Percentiles rank a stretch among this genome's conserved stretches.
Evolutionary conservation across 305 asterid genomes (phyloP).

Genomic region (Nicotiana rustica): DNA sequence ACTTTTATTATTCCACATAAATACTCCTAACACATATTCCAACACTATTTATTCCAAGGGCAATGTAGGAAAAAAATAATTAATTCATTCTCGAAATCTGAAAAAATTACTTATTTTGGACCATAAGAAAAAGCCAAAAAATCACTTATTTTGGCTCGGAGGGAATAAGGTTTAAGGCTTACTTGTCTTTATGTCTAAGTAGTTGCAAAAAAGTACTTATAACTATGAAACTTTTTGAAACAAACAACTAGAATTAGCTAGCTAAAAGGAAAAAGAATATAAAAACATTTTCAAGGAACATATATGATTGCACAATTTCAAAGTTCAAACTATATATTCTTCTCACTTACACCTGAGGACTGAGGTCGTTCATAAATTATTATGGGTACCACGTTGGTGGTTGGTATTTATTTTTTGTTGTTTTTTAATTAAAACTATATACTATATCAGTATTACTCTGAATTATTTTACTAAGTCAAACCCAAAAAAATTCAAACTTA

Average conservation of each 20-base stretch:
- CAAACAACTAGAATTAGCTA: neutral
- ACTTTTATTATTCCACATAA: too few relatives aligned
- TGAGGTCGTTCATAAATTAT: neutral
- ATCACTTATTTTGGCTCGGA: too few relatives aligned
- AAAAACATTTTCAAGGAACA: neutral
- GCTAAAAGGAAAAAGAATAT: neutral
- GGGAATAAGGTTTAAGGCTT: too few relatives aligned
- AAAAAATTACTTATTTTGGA: too few relatives aligned
- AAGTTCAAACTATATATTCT: neutral
- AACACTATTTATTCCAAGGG: too few relatives aligned
- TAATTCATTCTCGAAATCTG: too few relatives aligned
- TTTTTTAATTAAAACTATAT: neutral
- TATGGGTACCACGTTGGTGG: neutral
- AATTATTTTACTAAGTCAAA: conserved; percentile 29
- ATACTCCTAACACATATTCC: too few relatives aligned
- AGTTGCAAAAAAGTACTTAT: too few relatives aligned
- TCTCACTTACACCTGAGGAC: neutral
- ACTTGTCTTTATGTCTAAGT: too few relatives aligned
- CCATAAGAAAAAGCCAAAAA: too few relatives aligned
- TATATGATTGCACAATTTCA: neutral
- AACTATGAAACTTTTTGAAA: neutral
- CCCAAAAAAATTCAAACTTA: neutral
- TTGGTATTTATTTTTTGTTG: neutral
- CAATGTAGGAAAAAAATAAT: too few relatives aligned
- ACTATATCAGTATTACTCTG: neutral